phyloP scores from a whole-genome alignment of 208 protist genomes.

The Leishmania arabica region DNA sequence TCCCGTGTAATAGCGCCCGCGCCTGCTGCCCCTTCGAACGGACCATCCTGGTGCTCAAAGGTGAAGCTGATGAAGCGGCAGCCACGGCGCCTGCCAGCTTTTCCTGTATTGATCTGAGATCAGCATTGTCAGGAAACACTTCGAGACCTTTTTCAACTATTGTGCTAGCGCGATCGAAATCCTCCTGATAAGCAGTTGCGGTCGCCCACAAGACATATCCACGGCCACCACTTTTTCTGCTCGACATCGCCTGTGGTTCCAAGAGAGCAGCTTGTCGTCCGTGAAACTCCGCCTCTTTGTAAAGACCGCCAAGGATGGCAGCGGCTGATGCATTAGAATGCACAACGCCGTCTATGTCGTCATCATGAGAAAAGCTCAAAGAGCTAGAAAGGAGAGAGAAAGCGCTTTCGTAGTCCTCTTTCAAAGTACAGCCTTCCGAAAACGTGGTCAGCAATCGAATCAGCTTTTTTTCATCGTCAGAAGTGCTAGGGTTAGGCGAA shows the following conservation, averaged over 20 bases:
- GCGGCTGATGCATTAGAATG: constrained; percentile 73
- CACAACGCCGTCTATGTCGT: constrained; percentile 40
- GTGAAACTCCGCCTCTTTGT: constrained; percentile 80
- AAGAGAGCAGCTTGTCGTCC: constrained; percentile 73
- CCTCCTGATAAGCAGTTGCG: constrained; percentile 82
- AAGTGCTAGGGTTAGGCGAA: constrained; percentile 51
- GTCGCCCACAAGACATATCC: constrained; percentile 78
- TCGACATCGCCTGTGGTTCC: constrained; percentile 17
- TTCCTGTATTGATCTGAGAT: constrained; percentile 30
- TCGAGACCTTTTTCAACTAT: constrained; percentile 75
- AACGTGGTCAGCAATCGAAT: constrained; percentile 81
- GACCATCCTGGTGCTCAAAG: constrained; percentile 17
- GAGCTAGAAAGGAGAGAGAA: constrained; percentile 46
- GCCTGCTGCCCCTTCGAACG: constrained; percentile 56
- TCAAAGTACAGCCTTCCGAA: constrained; percentile 63
- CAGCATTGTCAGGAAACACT: constrained; percentile 35
- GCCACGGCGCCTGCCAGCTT: constrained; percentile 6
- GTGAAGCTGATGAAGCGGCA: neutral
- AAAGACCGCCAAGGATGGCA: constrained; percentile 60
- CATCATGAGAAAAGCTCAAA: constrained; percentile 80
- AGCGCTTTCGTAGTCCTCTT: constrained; percentile 54
- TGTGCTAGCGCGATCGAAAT: constrained; percentile 57
- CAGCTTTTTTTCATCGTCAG: constrained; percentile 71
- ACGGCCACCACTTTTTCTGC: constrained; percentile 20
- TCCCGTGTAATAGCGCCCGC: constrained; percentile 51